These are phyloP conservation scores for Fusarium vanettenii DNA, from an alignment of 2,329 filamentous ascomycete species.

Conservation along the genomic window DNA sequence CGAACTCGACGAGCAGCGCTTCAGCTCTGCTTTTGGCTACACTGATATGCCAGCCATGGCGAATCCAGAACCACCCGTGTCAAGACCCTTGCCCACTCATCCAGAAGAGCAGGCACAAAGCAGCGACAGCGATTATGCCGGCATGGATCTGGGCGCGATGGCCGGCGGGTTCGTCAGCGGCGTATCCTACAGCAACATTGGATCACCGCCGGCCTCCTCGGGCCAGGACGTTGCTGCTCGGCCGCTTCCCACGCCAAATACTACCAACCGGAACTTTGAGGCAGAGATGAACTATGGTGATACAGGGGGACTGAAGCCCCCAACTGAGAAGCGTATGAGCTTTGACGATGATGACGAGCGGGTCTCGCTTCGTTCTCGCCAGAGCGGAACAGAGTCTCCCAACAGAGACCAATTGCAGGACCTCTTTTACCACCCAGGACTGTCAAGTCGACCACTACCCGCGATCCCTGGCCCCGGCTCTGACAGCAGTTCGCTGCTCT, in stretches of 20 bases:
- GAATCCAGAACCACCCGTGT: slow-evolving; percentile 38
- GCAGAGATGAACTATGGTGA: slow-evolving; percentile 87
- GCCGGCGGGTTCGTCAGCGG: slow-evolving; percentile 75
- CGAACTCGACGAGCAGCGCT: slow-evolving; percentile 77
- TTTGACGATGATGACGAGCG: slow-evolving; percentile 94
- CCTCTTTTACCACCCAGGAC: slow-evolving; percentile 92
- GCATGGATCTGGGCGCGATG: slow-evolving; percentile 77
- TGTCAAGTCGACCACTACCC: slow-evolving; percentile 73
- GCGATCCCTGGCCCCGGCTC: slow-evolving; percentile 71
- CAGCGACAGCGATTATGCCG: slow-evolving; percentile 78
- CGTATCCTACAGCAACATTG: slow-evolving; percentile 62
- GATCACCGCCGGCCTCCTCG: slow-evolving; percentile 54
- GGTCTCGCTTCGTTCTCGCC: slow-evolving; percentile 66
- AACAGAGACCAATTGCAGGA: slow-evolving; percentile 82
- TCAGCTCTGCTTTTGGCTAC: slow-evolving; percentile 49
- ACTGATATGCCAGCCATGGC: slow-evolving; percentile 46
- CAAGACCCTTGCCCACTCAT: slow-evolving; percentile 57
- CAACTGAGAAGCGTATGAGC: slow-evolving; percentile 79
- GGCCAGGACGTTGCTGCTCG: slow-evolving; percentile 59
- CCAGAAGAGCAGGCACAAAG: slow-evolving; percentile 61
- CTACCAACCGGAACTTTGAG: slow-evolving; percentile 43
- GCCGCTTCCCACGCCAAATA: slow-evolving; percentile 60
- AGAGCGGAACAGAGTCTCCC: slow-evolving; percentile 73
- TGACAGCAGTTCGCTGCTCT: slow-evolving; percentile 67
- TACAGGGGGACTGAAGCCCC: slow-evolving; percentile 88